Conservation (phyloP, 345 rosid genomes). For the Linum trigynum region DNA sequence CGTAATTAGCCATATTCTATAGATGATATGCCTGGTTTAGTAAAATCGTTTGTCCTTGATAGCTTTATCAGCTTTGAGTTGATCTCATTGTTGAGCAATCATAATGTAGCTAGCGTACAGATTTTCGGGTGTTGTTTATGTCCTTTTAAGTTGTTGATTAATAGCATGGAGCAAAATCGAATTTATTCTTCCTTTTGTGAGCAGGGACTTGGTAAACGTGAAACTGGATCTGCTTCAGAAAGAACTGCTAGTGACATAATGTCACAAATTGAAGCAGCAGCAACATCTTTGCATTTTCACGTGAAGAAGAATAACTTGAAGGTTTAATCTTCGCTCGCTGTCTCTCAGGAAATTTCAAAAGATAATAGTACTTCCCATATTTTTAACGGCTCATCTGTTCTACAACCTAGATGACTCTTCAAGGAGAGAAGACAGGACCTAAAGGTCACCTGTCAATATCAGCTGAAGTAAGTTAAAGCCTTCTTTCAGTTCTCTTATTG, state of each 20-base stretch:
- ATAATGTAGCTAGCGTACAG: neutral
- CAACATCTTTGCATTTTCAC: conserved; percentile 79
- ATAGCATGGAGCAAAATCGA: neutral
- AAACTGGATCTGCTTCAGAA: conserved; percentile 88
- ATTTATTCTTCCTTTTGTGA: neutral
- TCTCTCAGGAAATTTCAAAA: neutral
- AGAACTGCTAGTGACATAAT: conserved; percentile 76
- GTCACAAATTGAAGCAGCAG: conserved; percentile 80
- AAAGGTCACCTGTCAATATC: conserved; percentile 94
- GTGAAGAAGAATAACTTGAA: conserved; percentile 87
- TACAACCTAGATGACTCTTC: conserved; percentile 61
- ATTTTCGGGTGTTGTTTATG: neutral
- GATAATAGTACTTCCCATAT: neutral
- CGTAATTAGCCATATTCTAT: neutral
- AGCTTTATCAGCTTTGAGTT: neutral
- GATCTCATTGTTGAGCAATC: neutral
- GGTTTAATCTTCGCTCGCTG: conserved; percentile 30
- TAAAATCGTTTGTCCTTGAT: no score
- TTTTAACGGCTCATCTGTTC: neutral
- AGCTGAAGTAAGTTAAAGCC: conserved; percentile 51
- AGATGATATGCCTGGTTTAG: no score
- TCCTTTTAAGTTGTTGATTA: neutral
- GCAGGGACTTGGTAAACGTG: conserved; percentile 87
- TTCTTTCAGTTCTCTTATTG: neutral
- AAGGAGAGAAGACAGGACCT: conserved; percentile 92